phyloP scores from a whole-genome alignment of 2,329 filamentous ascomycete genomes.

The Neonectria neomacrospora region DNA sequence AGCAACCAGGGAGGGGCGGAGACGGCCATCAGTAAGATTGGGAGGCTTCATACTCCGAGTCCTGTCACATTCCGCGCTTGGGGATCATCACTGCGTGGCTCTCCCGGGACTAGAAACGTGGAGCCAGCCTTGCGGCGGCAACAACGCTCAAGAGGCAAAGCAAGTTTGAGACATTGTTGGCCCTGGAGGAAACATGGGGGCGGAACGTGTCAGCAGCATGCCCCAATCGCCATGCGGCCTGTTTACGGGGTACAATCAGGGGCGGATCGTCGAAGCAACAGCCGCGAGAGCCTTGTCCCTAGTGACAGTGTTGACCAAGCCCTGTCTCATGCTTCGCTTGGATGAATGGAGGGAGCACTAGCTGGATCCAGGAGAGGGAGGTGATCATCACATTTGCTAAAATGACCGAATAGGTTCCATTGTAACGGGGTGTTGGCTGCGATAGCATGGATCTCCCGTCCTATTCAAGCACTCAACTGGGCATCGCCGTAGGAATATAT shows the following conservation, averaged over 20 bases:
- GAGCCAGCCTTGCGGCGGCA: conserved; percentile 19
- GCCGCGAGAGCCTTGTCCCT: background rate
- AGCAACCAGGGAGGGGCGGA: conserved; percentile 3
- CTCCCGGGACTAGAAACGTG: conserved; percentile 10
- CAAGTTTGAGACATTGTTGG: conserved; percentile 16
- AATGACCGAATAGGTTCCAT: background rate
- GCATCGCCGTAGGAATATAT: background rate
- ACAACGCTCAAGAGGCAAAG: conserved; percentile 3
- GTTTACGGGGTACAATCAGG: background rate
- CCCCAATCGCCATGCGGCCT: conserved; percentile 5
- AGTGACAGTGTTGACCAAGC: background rate
- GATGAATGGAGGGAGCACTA: background rate
- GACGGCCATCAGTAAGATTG: conserved; percentile 5
- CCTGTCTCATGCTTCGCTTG: conserved; percentile 5
- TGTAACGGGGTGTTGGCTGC: conserved; percentile 5
- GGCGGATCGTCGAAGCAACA: background rate
- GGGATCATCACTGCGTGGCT: conserved; percentile 18
- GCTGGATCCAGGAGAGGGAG: background rate
- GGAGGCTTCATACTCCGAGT: conserved; percentile 7
- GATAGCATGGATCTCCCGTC: background rate
- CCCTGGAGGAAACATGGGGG: conserved; percentile 4
- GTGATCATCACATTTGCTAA: too few relatives aligned
- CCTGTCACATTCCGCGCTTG: conserved; percentile 11
- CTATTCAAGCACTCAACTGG: background rate
- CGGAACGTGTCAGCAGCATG: conserved; percentile 19